Evolutionary conservation across 495 filamentous ascomycete species (phyloP).

Genomic region (Tuber microsphaerosporum): DNA sequence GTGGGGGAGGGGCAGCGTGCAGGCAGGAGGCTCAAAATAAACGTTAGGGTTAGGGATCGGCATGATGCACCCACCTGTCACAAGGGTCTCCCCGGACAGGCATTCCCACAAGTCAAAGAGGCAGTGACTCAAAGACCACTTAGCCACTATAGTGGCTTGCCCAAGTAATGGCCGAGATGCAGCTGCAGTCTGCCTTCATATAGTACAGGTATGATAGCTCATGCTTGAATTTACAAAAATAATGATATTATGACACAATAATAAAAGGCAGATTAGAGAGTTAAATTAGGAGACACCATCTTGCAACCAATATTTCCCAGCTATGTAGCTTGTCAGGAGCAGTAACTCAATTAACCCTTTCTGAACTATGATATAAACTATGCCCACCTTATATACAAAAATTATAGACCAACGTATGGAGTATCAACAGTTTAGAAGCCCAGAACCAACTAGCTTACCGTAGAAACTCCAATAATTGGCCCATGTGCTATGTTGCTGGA

Average conservation of each 20-base stretch:
- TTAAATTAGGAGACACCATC: neutral
- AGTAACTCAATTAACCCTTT: neutral
- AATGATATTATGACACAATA: neutral
- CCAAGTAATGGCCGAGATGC: neutral
- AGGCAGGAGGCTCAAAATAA: neutral
- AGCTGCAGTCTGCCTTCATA: neutral
- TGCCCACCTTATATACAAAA: neutral
- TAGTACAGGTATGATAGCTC: neutral
- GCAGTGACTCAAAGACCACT: neutral
- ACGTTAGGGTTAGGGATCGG: neutral
- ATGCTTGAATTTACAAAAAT: neutral
- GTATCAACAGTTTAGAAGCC: neutral
- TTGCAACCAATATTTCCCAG: neutral
- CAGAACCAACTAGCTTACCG: neutral
- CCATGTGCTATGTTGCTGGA: too few species aligned
- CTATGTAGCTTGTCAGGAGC: neutral
- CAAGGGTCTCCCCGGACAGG: neutral
- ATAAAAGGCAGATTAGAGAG: too few species aligned
- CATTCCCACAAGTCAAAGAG: neutral
- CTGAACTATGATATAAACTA: neutral
- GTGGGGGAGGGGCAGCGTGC: constrained; percentile 2
- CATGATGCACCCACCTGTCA: neutral
- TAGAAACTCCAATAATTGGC: too few species aligned
- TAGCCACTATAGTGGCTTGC: neutral
- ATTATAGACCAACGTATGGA: neutral